Percentiles rank a stretch among this genome's conserved stretches.
Conservation (phyloP, 2,329 filamentous ascomycete genomes). For the Alternaria metachromatica region DNA sequence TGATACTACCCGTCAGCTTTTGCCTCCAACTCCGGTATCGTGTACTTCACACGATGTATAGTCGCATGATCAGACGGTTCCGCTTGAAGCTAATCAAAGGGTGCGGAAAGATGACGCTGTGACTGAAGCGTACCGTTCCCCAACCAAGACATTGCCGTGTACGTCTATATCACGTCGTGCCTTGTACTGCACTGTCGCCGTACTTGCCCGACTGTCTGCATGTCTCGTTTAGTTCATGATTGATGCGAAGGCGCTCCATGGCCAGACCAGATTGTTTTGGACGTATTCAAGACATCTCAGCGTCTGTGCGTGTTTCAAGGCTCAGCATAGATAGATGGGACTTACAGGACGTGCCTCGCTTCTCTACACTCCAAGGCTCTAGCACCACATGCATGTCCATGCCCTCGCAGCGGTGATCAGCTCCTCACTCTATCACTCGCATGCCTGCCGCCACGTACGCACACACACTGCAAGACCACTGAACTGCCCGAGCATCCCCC, state of each 20-base stretch:
- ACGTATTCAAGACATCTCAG: neutral
- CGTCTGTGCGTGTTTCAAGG: neutral
- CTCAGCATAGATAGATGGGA: neutral
- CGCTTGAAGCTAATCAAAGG: neutral
- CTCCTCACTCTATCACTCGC: constrained; percentile 9
- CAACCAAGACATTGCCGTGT: constrained; percentile 8
- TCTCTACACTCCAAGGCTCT: neutral
- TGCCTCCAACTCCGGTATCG: neutral
- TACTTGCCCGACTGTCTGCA: neutral
- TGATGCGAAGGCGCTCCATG: neutral
- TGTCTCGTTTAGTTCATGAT: neutral
- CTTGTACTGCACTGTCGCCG: constrained; percentile 5
- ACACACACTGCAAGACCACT: neutral
- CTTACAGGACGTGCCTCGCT: neutral
- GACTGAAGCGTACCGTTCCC: neutral
- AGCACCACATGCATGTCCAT: constrained; percentile 5
- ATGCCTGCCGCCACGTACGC: constrained; percentile 19
- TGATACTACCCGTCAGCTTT: constrained; percentile 1
- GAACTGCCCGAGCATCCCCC: constrained; percentile 8
- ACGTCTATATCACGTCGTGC: constrained; percentile 3
- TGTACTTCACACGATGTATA: constrained; percentile 7
- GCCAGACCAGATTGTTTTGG: neutral
- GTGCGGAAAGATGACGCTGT: constrained; percentile 1
- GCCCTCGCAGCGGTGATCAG: constrained; percentile 13
- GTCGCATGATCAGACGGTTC: constrained; percentile 15